Percentiles rank a stretch among this genome's conserved stretches.
Evolutionary conservation across 1,284 basidiomycete species (phyloP).

Genomic region (Moesziomyces sp.): DNA sequence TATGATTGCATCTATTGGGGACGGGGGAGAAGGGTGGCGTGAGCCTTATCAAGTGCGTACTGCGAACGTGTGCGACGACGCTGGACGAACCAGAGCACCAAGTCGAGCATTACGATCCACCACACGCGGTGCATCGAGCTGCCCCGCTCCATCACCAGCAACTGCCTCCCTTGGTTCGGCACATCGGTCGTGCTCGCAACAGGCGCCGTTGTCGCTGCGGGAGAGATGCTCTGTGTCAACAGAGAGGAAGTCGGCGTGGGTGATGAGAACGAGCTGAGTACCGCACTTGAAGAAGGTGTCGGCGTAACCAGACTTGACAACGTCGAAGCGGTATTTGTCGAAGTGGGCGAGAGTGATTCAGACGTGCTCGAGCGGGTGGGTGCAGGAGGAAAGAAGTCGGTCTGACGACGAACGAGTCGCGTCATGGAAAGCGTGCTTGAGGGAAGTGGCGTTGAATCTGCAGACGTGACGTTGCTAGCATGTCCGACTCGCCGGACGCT

Average conservation of each 20-base stretch:
- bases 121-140: slow-evolving; percentile 22
- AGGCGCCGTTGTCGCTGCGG: too few species aligned
- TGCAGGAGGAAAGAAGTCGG: slow-evolving; percentile 12
- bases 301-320: too few species aligned
- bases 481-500: too few species aligned
- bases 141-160: not conserved
- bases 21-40: not conserved
- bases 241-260: too few species aligned
- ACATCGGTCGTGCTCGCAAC: too few species aligned
- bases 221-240: too few species aligned
- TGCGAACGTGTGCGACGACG: slow-evolving; percentile 25
- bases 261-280: too few species aligned
- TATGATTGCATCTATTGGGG: not conserved
- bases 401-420: slow-evolving; percentile 15
- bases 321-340: too few species aligned
- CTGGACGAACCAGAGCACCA: slow-evolving; percentile 18
- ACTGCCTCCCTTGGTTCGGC: not conserved
- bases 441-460: not conserved
- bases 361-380: not conserved
- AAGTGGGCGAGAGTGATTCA: too few species aligned
- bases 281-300: too few species aligned
- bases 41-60: slow-evolving; percentile 9
- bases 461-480: too few species aligned
- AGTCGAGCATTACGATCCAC: slow-evolving; percentile 34
- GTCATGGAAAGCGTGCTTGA: slow-evolving; percentile 8